These are phyloP conservation scores for Grigorovia jiainica DNA, from an alignment of 805 yeast genomes.

Conservation along the genomic window DNA sequence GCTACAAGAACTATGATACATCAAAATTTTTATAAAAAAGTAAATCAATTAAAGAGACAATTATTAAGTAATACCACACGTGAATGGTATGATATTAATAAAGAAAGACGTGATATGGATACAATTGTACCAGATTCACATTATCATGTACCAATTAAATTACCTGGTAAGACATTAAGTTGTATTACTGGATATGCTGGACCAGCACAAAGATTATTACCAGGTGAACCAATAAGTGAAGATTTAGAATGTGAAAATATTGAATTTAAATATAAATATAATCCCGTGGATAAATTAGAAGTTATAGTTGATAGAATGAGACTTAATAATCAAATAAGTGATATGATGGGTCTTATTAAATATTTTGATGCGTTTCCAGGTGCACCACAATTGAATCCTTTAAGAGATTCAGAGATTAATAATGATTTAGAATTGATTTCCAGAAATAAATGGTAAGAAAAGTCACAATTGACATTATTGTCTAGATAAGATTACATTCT, in stretches of 20 bases:
- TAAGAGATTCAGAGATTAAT: slow-evolving; percentile 60
- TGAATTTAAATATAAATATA: slow-evolving; percentile 33
- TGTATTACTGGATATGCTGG: slow-evolving; percentile 32
- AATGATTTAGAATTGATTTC: slow-evolving; percentile 43
- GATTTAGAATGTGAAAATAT: slow-evolving; percentile 35
- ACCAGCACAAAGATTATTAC: slow-evolving; percentile 23
- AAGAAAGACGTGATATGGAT: slow-evolving; percentile 79
- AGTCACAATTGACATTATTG: too few species aligned
- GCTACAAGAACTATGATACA: slow-evolving; percentile 75
- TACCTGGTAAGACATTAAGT: slow-evolving; percentile 25
- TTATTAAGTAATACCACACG: slow-evolving; percentile 68
- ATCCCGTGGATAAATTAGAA: slow-evolving; percentile 32
- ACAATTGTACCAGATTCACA: slow-evolving; percentile 37
- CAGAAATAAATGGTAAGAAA: neutral
- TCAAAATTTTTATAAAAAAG: slow-evolving; percentile 66
- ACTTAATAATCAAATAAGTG: slow-evolving; percentile 58
- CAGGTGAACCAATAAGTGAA: slow-evolving; percentile 27
- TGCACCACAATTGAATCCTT: slow-evolving; percentile 59
- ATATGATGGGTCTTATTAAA: slow-evolving; percentile 54
- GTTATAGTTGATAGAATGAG: slow-evolving; percentile 61
- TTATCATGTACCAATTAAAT: slow-evolving; percentile 34
- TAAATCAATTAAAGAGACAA: slow-evolving; percentile 55
- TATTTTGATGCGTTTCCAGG: slow-evolving; percentile 69
- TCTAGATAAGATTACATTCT: neutral
- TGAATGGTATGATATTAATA: slow-evolving; percentile 85